Evolutionary conservation across 306 rosid species (phyloP), one percentile per base, ranked within the genome.

Genomic region (Acacia confusa): DNA sequence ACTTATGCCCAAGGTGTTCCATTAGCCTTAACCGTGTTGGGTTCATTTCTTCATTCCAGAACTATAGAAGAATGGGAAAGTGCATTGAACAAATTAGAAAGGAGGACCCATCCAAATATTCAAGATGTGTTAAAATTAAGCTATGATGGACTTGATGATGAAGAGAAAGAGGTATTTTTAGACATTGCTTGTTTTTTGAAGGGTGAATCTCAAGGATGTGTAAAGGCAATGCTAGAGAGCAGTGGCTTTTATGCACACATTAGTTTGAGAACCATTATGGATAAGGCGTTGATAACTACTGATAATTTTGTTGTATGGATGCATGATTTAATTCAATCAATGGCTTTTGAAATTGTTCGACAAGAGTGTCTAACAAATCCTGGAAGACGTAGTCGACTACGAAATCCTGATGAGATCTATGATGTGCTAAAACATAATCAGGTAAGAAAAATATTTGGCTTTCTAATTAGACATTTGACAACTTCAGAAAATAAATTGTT

Each of bases 261-360:
- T 65, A 82, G 82, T 4, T 48, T 83, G 66, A 0, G 48, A 0
- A 3, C 6, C 16, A 76, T 78, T 12, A 2, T 13, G 44, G 70
- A 78, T 7, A 83, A 78, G 63, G 76, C 79, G 24, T 65, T 78
- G 0, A 43, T 83, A 40, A 64, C n/a, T n/a, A n/a, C n/a, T n/a
- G n/a, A n/a, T n/a, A n/a, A n/a, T n/a, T n/a, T n/a, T n/a, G n/a
- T n/a, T n/a, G n/a, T 84, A 10, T 1, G 4, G 9, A 84, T 86
- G 86, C 91, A 86, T 72, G 85, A 78, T 15, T 55, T 81, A 77
- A 44, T 82, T 48, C 85, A 86, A 14, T 27, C 70, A 72, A 71
- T 83, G 81, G 91, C 85, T 4, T 15, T 34, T 48, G 74, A 60
- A 13, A 85, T 84, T 19, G 66, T 80, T 71, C 82, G 22, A 19